Percentiles rank a stretch among this genome's conserved stretches.
These are phyloP conservation scores for Lasiosphaeris hirsuta DNA, from an alignment of 495 filamentous ascomycete genomes.

Conservation along the genomic window DNA sequence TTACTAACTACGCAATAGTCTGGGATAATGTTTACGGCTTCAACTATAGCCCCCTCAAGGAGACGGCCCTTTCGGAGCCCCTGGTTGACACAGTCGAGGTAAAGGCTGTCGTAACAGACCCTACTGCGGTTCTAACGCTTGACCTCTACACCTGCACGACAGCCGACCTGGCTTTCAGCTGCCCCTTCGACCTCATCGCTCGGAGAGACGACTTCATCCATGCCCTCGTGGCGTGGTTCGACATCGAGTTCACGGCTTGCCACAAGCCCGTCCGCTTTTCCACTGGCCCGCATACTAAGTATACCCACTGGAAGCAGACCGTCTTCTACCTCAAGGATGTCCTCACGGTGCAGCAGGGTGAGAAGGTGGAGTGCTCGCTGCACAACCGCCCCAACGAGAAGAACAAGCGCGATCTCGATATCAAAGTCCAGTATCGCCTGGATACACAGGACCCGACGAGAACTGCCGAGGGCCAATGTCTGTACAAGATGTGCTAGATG, in stretches of 20 bases:
- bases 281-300: constrained; percentile 85
- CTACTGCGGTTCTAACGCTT: constrained; percentile 61
- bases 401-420: constrained; percentile 93
- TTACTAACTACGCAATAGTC: constrained; percentile 44
- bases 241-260: constrained; percentile 95
- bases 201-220: constrained; percentile 89
- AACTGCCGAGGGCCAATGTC: constrained; percentile 62
- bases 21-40: constrained; percentile 85
- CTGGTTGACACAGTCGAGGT: constrained; percentile 69
- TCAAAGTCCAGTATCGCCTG: constrained; percentile 78
- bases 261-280: constrained; percentile 83
- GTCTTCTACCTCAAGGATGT: constrained; percentile 86
- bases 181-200: constrained; percentile 62
- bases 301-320: constrained; percentile 94
- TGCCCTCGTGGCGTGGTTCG: constrained; percentile 96
- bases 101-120: constrained; percentile 74
- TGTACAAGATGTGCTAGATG: constrained; percentile 93
- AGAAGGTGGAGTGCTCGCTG: constrained; percentile 66
- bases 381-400: constrained; percentile 85
- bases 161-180: constrained; percentile 63
- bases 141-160: constrained; percentile 67
- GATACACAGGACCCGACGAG: constrained; percentile 69
- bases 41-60: constrained; percentile 67
- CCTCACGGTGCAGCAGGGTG: constrained; percentile 76
- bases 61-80: constrained; percentile 68